These are phyloP conservation scores for Coemansia brasiliensis DNA, from an alignment of 192 early-diverging fungal species.

Conservation along the genomic window DNA sequence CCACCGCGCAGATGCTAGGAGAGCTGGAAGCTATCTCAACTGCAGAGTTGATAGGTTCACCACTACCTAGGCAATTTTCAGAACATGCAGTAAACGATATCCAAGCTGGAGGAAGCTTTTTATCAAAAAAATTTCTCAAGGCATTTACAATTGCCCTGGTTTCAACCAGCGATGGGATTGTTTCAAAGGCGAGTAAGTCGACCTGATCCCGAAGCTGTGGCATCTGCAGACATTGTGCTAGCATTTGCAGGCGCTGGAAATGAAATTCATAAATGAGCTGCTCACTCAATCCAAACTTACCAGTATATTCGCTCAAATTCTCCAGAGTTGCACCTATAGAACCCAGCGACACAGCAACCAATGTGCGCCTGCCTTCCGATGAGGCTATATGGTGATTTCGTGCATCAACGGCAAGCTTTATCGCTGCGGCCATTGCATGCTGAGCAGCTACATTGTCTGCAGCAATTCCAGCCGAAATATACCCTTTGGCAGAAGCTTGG, in stretches of 20 bases:
- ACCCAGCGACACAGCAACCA: conserved; percentile 64
- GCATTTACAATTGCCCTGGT: conserved; percentile 53
- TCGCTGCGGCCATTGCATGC: conserved; percentile 37
- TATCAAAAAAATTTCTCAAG: conserved; percentile 23
- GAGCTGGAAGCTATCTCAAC: conserved; percentile 25
- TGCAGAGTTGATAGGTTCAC: conserved; percentile 54
- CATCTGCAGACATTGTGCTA: conserved; percentile 18
- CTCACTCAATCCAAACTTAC: conserved; percentile 55
- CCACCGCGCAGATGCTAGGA: conserved; percentile 52
- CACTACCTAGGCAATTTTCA: conserved; percentile 36
- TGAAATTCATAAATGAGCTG: conserved; percentile 60
- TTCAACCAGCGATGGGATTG: conserved; percentile 64
- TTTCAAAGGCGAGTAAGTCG: conserved; percentile 71
- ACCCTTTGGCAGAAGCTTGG: conserved; percentile 56
- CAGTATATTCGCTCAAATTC: conserved; percentile 67
- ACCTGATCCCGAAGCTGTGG: conserved; percentile 24
- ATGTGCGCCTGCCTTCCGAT: conserved; percentile 8
- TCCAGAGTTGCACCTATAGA: conserved; percentile 66
- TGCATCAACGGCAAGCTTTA: conserved; percentile 55
- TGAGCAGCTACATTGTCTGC: conserved; percentile 22
- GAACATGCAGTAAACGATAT: conserved; percentile 61
- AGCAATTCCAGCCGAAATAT: conserved; percentile 38
- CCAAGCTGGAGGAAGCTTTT: conserved; percentile 52
- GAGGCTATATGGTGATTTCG: conserved; percentile 28
- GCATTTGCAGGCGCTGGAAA: conserved; percentile 40